Evolutionary conservation across 352 stramenopile species (phyloP), one percentile per base, ranked within the genome.

Genomic region (Globisporangium megalacanthum): DNA sequence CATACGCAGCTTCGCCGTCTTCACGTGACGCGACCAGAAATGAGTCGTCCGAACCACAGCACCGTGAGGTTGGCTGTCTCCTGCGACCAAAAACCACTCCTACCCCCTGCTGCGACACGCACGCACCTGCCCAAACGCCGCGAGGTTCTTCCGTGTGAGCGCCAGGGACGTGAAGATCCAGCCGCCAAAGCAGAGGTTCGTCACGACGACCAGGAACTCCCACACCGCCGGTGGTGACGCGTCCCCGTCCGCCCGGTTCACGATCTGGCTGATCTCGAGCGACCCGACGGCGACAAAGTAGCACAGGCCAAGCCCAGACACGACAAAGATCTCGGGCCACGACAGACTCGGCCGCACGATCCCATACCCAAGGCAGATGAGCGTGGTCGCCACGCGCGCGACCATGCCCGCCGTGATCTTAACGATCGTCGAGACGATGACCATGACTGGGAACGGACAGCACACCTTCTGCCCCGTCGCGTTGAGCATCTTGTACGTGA

Each of bases 111-210:
- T 8, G 8, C 33, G 33, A 17, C 3, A 52, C 14, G 14, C 8
- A 55, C 55, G 4, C 53, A 89, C 79, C 74, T 95, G 86, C 10
- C 82, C 80, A 55, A 89, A 94, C 4, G 71, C 73, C 7, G 69
- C 73, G n/a, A 95, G 72, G 25, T 91, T 93, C 64, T 86, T 88
- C 36, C 77, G 75, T 11, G 86, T 94, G 11, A 94, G 64, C 17
- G 77, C 64, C 9, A 95, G 64, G 4, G 86, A 93, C 50, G 79
- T 66, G 64, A 92, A 95, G 54, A 95, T 95, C 86, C 86, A 95
- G 0, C 79, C 80, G 15, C 71, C 79, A 71, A 95, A 95, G 60
- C 86, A 95, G 3, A 58, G 58, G 58, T 95, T 91, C 19, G 86
- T 92, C 48, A 79, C 73, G 47, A 89, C 73, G 13, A 86, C 80